Evolutionary conservation across 2,329 filamentous ascomycete species (phyloP), one percentile per base, ranked within the genome.

Genomic region (Tolypocladium capitatum): DNA sequence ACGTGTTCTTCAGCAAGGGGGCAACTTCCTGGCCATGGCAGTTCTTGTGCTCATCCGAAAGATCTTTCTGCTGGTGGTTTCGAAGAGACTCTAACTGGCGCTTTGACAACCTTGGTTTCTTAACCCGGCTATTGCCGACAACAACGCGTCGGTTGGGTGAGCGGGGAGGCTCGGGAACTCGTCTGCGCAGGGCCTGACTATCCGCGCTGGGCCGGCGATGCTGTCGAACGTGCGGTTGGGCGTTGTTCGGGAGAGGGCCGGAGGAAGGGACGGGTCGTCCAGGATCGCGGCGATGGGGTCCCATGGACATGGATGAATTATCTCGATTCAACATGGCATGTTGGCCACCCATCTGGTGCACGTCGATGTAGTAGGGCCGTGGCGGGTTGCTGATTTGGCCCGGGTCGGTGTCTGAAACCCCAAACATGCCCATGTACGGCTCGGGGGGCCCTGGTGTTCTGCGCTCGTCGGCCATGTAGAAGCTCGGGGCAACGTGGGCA

Each of bases 1-100:
- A 72, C 18, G 65, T 65, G 21, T 63, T 59, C 47, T 70, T 71
- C 40, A 78, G 63, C 2, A 55, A 61, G 21, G 68, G 65, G 1
- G 64, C 57, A 43, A 63, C 52, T 52, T 65, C 57, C 45, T 64
- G 46, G 7, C 60, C 57, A 34, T 58, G 53, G 51, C 62, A 67
- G 51, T 68, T 68, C 46, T 58, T 60, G 52, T 63, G 59, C 28
- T 67, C 63, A 9, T 59, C 56, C 5, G 54, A 45, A 32, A 61
- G 57, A 21, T 61, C 52, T 11, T 46, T 24, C 33, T 54, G 51
- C 9, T 38, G 36, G 10, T 51, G 49, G 24, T 46, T 48, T 28
- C 51, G 48, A 43, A 35, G 20, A 18, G 40, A 33, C 27, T 14
- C 49, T 14, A 51, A 40, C 28, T 51, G 46, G 16, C 49, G 49